Percentiles rank a stretch among this genome's conserved stretches.
phyloP scores from a whole-genome alignment of 2,329 filamentous ascomycete species.

The Colletotrichum spinosum region DNA sequence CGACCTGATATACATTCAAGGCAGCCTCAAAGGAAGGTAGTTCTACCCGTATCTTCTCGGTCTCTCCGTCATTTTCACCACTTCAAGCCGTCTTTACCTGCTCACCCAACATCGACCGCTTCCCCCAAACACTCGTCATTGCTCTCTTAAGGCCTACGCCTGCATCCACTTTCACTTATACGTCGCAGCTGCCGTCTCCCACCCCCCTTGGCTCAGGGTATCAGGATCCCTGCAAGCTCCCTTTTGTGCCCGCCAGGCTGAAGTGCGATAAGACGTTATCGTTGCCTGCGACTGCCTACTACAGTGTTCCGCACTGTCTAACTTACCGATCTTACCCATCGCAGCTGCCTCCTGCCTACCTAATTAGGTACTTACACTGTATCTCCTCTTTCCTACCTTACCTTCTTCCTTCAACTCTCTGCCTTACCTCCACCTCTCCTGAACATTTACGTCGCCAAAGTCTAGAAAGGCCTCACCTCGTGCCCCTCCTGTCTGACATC shows the following conservation, averaged over 20 bases:
- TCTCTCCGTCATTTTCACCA: too few species aligned
- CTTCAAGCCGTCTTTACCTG: too few species aligned
- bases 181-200: conserved; percentile 1
- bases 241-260: conserved; percentile 5
- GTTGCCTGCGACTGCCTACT: conserved; percentile 42
- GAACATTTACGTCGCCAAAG: conserved; percentile 14
- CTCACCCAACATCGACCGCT: too few species aligned
- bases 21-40: too few species aligned
- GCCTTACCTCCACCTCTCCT: conserved; percentile 18
- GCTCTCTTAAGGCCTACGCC: background rate
- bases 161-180: background rate
- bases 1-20: background rate
- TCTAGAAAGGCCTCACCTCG: background rate
- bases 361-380: conserved; percentile 27
- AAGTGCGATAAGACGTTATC: conserved; percentile 42
- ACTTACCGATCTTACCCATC: background rate
- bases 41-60: too few species aligned
- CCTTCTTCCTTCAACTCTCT: conserved; percentile 1
- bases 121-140: background rate
- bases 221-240: conserved; percentile 24
- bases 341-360: background rate
- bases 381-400: conserved; percentile 11
- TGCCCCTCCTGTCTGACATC: background rate
- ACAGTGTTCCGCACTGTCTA: conserved; percentile 28
- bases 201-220: conserved; percentile 11